A percentile compares a stretch with the other conserved stretches of the same genome.
Conservation (phyloP, 1,284 basidiomycete species). For the Phylloporus gajari region DNA sequence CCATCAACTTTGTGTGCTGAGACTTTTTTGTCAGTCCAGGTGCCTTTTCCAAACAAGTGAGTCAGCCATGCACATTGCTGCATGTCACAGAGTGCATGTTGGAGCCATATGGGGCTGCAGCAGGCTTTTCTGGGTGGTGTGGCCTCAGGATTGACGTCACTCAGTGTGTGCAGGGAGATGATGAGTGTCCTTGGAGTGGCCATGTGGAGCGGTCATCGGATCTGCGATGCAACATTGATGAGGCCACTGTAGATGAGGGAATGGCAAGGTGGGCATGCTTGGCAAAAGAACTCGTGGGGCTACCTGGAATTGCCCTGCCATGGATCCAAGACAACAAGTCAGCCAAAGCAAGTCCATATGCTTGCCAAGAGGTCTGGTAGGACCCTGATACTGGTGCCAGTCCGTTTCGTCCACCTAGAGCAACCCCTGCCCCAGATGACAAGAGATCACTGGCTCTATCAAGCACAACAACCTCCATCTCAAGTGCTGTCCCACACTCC, state of each 20-base stretch:
- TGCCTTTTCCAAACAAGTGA: conserved; percentile 13
- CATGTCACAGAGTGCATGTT: conserved; percentile 35
- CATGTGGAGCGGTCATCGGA: neutral
- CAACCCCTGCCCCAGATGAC: neutral
- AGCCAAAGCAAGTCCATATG: conserved; percentile 1
- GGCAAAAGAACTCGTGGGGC: conserved; percentile 37
- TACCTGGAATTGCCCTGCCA: conserved; percentile 26
- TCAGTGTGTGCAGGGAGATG: neutral
- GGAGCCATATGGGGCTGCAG: conserved; percentile 38
- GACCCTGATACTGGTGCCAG: conserved; percentile 20
- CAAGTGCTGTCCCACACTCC: conserved; percentile 1
- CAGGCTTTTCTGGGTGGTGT: no score
- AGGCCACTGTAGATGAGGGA: conserved; percentile 37
- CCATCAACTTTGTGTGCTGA: conserved; percentile 41
- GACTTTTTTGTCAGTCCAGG: conserved; percentile 21
- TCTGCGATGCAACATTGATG: conserved; percentile 29
- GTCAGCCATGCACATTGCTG: conserved; percentile 9
- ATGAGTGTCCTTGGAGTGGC: neutral
- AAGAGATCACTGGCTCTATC: conserved; percentile 9
- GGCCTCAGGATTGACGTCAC: conserved; percentile 27
- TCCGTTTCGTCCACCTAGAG: conserved; percentile 2
- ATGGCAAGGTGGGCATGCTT: conserved; percentile 30
- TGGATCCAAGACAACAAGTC: conserved; percentile 13
- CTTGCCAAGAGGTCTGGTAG: conserved; percentile 25
- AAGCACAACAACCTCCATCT: neutral